Evolutionary conservation across 192 early-diverging fungal genomes (phyloP).

Genomic region (Podila epigama): DNA sequence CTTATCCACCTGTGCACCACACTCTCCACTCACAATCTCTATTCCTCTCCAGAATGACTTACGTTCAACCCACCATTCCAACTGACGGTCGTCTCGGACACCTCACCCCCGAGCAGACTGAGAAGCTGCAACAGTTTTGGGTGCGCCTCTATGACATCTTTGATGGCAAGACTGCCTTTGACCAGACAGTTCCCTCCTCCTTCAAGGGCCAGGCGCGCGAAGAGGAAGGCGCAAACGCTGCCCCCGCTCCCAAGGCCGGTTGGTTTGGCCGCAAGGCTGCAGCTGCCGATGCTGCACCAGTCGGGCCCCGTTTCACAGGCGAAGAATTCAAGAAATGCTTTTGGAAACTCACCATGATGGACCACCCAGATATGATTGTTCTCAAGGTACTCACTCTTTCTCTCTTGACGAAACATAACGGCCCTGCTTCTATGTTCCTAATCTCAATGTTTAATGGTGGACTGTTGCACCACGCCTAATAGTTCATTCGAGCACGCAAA

Average conservation of each 20-base stretch:
- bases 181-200: conserved; percentile 36
- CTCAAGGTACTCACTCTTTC: conserved; percentile 29
- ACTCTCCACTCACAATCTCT: not conserved
- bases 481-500: conserved; percentile 89
- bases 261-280: conserved; percentile 26
- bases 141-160: conserved; percentile 47
- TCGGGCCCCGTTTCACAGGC: conserved; percentile 18
- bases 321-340: conserved; percentile 15
- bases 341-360: conserved; percentile 43
- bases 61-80: conserved; percentile 20
- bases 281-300: conserved; percentile 2
- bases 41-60: not conserved
- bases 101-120: conserved; percentile 39
- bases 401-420: not conserved
- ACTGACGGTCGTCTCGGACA: conserved; percentile 45
- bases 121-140: conserved; percentile 46
- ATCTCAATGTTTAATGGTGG: not conserved
- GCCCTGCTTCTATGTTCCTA: not conserved
- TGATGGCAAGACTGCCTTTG: conserved; percentile 42
- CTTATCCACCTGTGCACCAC: not conserved
- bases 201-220: conserved; percentile 46
- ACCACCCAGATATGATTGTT: conserved; percentile 40
- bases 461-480: not conserved
- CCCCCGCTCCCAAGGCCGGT: conserved; percentile 11
- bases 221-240: not conserved